phyloP scores from a whole-genome alignment of 2,329 filamentous ascomycete species.

The Nothopassalora personata region DNA sequence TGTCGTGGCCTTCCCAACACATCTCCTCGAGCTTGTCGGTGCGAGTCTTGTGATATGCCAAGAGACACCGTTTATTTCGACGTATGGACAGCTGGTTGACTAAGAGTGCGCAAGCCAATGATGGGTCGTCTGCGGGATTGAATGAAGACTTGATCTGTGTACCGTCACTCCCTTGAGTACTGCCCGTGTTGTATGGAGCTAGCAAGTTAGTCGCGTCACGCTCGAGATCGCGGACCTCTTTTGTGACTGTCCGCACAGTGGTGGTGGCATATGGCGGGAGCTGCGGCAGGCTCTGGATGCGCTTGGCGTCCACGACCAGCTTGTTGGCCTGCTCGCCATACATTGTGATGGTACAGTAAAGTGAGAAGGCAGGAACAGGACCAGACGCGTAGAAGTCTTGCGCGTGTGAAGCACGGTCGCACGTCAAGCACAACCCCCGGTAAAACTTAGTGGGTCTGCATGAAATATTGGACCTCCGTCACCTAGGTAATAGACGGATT shows the following conservation, averaged over 20 bases:
- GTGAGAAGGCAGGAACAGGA: neutral
- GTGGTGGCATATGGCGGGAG: conserved; percentile 91
- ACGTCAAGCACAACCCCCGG: no score
- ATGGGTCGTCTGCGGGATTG: conserved; percentile 75
- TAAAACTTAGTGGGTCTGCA: no score
- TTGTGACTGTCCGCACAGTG: conserved; percentile 76
- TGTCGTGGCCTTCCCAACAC: conserved; percentile 84
- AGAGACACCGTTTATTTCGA: conserved; percentile 88
- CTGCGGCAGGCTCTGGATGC: conserved; percentile 78
- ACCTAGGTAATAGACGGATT: no score
- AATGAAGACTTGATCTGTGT: conserved; percentile 62
- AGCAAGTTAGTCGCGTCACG: conserved; percentile 76
- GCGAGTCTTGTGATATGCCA: conserved; percentile 88
- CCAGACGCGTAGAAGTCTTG: neutral
- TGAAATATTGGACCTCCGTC: no score
- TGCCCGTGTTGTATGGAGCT: conserved; percentile 63
- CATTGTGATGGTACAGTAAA: conserved; percentile 48
- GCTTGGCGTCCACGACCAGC: conserved; percentile 93
- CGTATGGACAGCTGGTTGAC: conserved; percentile 95
- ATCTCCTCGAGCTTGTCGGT: conserved; percentile 89
- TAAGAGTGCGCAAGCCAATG: conserved; percentile 78
- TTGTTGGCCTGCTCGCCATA: conserved; percentile 86
- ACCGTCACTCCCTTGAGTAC: conserved; percentile 26
- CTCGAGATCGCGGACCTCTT: conserved; percentile 90
- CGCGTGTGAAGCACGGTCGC: no score